These are phyloP conservation scores for Golubevia sp. DNA, from an alignment of 1,284 basidiomycete species.

Conservation along the genomic window DNA sequence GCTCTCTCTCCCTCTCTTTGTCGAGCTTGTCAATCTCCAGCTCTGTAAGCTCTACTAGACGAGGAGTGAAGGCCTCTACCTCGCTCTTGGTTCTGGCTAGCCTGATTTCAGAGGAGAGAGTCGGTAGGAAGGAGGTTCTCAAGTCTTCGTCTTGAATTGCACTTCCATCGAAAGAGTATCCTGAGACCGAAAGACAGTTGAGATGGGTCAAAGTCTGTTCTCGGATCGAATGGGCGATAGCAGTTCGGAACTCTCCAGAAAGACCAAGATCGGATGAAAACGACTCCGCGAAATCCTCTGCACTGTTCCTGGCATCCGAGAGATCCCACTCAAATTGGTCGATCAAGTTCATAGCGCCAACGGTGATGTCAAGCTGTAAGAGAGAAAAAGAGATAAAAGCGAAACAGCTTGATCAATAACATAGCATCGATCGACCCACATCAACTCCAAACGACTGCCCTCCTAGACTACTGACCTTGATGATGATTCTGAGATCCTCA, in stretches of 20 bases:
- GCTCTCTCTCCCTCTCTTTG: slow-evolving; percentile 89
- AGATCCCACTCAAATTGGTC: slow-evolving; percentile 99
- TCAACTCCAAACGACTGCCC: too few relatives aligned
- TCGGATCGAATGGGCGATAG: slow-evolving; percentile 91
- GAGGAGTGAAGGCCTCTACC: slow-evolving; percentile 74
- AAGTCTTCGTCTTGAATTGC: slow-evolving; percentile 88
- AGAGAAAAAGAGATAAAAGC: slow-evolving; percentile 5
- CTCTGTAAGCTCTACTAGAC: slow-evolving; percentile 84
- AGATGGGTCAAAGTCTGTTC: slow-evolving; percentile 92
- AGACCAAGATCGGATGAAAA: slow-evolving; percentile 88
- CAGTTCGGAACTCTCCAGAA: slow-evolving; percentile 83
- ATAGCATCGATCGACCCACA: too few relatives aligned
- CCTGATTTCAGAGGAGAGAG: slow-evolving; percentile 63
- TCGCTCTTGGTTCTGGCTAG: slow-evolving; percentile 70
- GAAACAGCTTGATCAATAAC: too few relatives aligned
- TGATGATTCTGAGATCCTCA: too few relatives aligned
- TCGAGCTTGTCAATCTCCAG: slow-evolving; percentile 84
- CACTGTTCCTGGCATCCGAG: slow-evolving; percentile 75
- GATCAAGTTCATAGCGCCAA: slow-evolving; percentile 87
- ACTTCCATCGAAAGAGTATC: slow-evolving; percentile 80
- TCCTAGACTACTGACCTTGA: too few relatives aligned
- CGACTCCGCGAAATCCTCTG: slow-evolving; percentile 88
- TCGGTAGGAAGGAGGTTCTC: slow-evolving; percentile 82
- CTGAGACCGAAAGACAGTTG: slow-evolving; percentile 88
- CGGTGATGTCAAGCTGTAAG: slow-evolving; percentile 86